phyloP scores from a whole-genome alignment of 2,329 filamentous ascomycete genomes.

The Diaporthe velutina region DNA sequence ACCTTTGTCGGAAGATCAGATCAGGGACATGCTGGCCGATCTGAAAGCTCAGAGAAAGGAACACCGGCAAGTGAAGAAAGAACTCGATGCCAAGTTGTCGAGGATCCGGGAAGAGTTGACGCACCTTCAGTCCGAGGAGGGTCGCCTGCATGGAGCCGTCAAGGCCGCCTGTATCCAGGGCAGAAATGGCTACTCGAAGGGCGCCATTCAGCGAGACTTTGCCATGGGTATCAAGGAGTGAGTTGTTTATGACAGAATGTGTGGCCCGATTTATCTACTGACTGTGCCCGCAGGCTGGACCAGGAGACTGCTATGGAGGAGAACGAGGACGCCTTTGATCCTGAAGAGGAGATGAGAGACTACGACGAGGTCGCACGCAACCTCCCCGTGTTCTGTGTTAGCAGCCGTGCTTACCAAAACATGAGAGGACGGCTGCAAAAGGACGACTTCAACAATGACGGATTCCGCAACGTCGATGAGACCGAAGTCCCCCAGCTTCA shows the following conservation, averaged over 20 bases:
- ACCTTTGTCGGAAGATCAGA: constrained; percentile 1
- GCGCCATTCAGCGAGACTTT: constrained; percentile 8
- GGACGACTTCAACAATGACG: constrained; percentile 6
- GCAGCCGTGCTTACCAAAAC: constrained; percentile 2
- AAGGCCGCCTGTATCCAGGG: constrained; percentile 9
- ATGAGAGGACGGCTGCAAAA: background rate
- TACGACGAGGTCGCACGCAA: constrained; percentile 3
- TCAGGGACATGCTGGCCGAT: background rate
- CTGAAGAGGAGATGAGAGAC: constrained; percentile 10
- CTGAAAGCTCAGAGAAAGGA: constrained; percentile 1
- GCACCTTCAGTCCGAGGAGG: background rate
- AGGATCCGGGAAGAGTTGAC: background rate
- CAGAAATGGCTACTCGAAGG: constrained; percentile 5
- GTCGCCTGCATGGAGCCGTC: background rate
- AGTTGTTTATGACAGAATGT: background rate
- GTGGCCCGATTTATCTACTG: background rate
- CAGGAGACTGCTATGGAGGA: background rate
- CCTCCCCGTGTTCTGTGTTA: background rate
- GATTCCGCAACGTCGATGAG: constrained; percentile 7
- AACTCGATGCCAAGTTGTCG: background rate
- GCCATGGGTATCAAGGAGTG: constrained; percentile 10
- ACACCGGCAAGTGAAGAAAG: background rate
- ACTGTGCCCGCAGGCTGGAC: background rate
- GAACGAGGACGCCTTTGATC: constrained; percentile 4
- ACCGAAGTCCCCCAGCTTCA: constrained; percentile 8